Conservation (phyloP, 2,329 filamentous ascomycete species). For the Eurotiales sp. region DNA sequence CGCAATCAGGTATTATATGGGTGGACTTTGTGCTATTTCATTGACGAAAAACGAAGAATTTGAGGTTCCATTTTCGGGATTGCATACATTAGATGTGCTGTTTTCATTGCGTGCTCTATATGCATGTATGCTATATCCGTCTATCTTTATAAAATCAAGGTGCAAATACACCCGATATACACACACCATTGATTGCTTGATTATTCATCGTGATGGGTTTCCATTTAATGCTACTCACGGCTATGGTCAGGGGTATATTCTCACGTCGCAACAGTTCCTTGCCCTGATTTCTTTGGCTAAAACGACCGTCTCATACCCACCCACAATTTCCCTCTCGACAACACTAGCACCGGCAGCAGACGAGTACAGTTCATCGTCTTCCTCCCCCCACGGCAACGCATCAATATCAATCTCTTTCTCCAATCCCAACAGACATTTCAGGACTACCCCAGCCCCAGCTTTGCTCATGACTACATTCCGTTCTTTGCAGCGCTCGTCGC, state of each 20-base stretch:
- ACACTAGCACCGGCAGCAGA: slow-evolving; percentile 47
- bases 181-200: too few species aligned
- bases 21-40: too few species aligned
- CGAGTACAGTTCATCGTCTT: slow-evolving; percentile 56
- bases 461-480: slow-evolving; percentile 93
- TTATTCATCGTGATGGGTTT: too few species aligned
- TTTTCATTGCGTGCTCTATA: too few species aligned
- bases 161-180: too few species aligned
- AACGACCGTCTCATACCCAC: slow-evolving; percentile 78
- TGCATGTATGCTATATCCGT: too few species aligned
- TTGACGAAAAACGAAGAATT: too few species aligned
- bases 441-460: slow-evolving; percentile 74
- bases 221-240: too few species aligned
- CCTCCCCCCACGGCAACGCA: slow-evolving; percentile 78
- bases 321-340: slow-evolving; percentile 50
- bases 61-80: too few species aligned
- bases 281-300: slow-evolving; percentile 62
- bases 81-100: too few species aligned
- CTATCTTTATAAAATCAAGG: too few species aligned
- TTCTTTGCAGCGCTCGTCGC: slow-evolving; percentile 77
- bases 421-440: slow-evolving; percentile 69
- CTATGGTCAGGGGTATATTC: background rate
- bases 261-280: slow-evolving; percentile 18
- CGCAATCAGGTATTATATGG: too few species aligned
- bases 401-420: slow-evolving; percentile 82